Evolutionary conservation across 2,329 filamentous ascomycete species (phyloP), one percentile per base, ranked within the genome.

Genomic region (Microdochium paspali): DNA sequence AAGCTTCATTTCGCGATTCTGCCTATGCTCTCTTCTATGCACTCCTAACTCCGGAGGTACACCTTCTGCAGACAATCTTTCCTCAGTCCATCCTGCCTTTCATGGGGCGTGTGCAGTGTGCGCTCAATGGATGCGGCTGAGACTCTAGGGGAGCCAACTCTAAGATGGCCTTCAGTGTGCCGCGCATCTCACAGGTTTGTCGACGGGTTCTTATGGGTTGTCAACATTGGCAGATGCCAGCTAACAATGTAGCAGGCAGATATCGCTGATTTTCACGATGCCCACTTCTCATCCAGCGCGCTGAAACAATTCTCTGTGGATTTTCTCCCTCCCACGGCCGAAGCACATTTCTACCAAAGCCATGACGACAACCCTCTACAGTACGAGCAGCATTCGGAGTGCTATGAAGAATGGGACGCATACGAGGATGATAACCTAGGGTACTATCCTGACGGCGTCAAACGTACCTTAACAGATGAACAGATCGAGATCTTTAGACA

Each of bases 401-500:
- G 59, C 24, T 52, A 60, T 2, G 40, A 54, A 10, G 49, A 55
- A 18, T 54, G 65, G 31, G 63, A 62, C n/a, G 63, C 69, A 50
- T 61, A 66, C 24, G 79, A 82, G 24, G 78, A 83, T 32, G 85
- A 87, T 58, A 80, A 69, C 1, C 71, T 96, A 15, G 91, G 90
- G 18, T 91, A 88, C 64, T 97, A 97, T 56, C 66, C 78, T 1
- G 90, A 97, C 59, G 90, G 91, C 3, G 80, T 82, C 51, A 93
- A 93, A 62, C 84, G 91, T 35, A 95, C 90, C 18, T 72, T 97
- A 57, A 96, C 90, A 10, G 87, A 96, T 59, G 87, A 90, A 56
- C 87, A 96, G 69, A 88, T 96, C 55, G 80, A 80, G 46, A 91
- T 95, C 51, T 96, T 96, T 62, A 78, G 90, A 51, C 88, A 94